A percentile compares a stretch with the other conserved stretches of the same genome.
These are phyloP conservation scores for Globisporangium parvum DNA, from an alignment of 352 stramenopile genomes.

Conservation along the genomic window DNA sequence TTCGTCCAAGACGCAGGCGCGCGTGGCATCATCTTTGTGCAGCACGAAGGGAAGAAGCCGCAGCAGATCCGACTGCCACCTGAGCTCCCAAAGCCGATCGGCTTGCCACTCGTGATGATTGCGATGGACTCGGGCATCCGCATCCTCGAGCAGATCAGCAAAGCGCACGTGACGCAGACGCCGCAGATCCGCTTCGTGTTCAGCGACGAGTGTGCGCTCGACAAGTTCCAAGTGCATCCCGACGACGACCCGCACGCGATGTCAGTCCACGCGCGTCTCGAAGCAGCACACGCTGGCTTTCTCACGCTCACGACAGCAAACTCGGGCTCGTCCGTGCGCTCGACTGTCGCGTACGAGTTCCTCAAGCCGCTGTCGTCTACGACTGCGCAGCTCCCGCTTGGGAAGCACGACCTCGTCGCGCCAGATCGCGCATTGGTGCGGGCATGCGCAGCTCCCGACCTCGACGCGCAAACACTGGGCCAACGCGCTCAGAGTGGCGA, in stretches of 20 bases:
- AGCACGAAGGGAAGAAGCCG: constrained; percentile 46
- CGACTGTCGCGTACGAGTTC: constrained; percentile 34
- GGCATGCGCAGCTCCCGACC: constrained; percentile 20
- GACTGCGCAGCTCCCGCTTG: constrained; percentile 29
- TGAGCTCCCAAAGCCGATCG: constrained; percentile 37
- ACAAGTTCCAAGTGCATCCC: constrained; percentile 43
- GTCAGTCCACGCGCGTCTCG: constrained; percentile 34
- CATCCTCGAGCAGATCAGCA: constrained; percentile 32
- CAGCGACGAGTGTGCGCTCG: constrained; percentile 29
- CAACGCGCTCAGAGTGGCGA: neutral
- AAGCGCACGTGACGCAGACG: constrained; percentile 20
- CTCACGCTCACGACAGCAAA: constrained; percentile 45
- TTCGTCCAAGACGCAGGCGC: constrained; percentile 51
- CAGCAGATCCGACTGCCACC: constrained; percentile 37
- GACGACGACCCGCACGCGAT: constrained; percentile 26
- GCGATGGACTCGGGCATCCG: constrained; percentile 48
- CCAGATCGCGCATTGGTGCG: constrained; percentile 21
- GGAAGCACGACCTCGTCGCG: constrained; percentile 34
- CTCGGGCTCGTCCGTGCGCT: constrained; percentile 23
- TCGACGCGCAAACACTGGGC: neutral
- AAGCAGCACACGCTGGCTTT: constrained; percentile 41
- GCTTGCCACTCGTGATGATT: constrained; percentile 60
- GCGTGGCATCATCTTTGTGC: constrained; percentile 56
- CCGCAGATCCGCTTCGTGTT: constrained; percentile 56
- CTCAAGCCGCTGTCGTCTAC: neutral